A percentile compares a stretch with the other conserved stretches of the same genome.
Conservation (phyloP, 225 moss, liverwort and hornwort genomes). For the Polytrichum formosum region DNA sequence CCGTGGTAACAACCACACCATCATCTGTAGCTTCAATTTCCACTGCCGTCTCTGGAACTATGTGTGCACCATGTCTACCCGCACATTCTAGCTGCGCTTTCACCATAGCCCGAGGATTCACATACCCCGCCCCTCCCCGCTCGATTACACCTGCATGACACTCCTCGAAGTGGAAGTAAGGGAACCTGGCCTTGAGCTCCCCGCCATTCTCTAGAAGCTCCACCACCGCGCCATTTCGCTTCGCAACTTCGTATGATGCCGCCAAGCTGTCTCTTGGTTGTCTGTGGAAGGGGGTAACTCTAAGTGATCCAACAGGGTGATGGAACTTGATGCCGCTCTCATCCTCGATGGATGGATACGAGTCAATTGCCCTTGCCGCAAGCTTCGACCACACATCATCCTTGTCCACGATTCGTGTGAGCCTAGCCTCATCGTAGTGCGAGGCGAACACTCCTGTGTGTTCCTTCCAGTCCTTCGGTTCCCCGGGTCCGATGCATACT, state of each 20-base stretch:
- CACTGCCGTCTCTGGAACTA: conserved; percentile 67
- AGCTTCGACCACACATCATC: conserved; percentile 85
- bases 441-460: conserved; percentile 84
- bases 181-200: conserved; percentile 50
- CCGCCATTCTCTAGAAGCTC: conserved; percentile 44
- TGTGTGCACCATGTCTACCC: conserved; percentile 46
- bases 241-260: conserved; percentile 46
- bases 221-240: conserved; percentile 62
- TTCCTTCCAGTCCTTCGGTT: conserved; percentile 67
- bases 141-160: conserved; percentile 74
- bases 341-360: conserved; percentile 55
- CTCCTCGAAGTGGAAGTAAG: conserved; percentile 66
- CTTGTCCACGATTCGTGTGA: conserved; percentile 79
- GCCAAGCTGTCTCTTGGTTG: conserved; percentile 42
- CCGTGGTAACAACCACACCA: conserved; percentile 56
- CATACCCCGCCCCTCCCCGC: conserved; percentile 69
- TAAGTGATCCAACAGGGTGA: conserved; percentile 63
- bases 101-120: conserved; percentile 75
- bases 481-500: conserved; percentile 71
- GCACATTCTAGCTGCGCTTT: conserved; percentile 71
- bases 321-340: conserved; percentile 79
- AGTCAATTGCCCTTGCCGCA: conserved; percentile 83
- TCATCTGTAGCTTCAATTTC: conserved; percentile 33
- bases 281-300: conserved; percentile 69
- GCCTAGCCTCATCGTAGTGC: conserved; percentile 75